These are phyloP conservation scores for Myriangium duriaei DNA, from an alignment of 2,329 filamentous ascomycete species.

Conservation along the genomic window DNA sequence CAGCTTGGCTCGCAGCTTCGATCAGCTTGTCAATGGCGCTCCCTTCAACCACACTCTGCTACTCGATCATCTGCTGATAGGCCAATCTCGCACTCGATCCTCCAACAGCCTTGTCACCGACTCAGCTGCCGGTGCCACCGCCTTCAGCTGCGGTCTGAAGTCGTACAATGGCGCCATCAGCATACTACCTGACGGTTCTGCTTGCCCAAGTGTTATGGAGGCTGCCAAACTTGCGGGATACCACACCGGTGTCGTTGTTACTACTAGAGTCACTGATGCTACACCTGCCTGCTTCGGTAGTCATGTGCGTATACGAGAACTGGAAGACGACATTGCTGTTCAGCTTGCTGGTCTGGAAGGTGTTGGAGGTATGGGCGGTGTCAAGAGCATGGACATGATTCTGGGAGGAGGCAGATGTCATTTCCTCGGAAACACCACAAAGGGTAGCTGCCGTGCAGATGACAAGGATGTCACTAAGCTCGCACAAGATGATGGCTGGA, in stretches of 20 bases:
- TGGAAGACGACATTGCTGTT: constrained; percentile 83
- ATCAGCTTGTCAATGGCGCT: constrained; percentile 63
- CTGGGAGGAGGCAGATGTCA: constrained; percentile 87
- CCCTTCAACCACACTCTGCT: constrained; percentile 62
- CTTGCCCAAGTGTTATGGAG: constrained; percentile 87
- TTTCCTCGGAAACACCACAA: constrained; percentile 72
- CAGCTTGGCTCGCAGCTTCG: constrained; percentile 72
- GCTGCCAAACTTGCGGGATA: constrained; percentile 88
- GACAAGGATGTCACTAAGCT: constrained; percentile 60
- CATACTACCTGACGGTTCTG: constrained; percentile 68
- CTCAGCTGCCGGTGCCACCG: constrained; percentile 91
- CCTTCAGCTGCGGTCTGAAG: constrained; percentile 85
- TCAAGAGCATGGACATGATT: constrained; percentile 79
- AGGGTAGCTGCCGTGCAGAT: constrained; percentile 72
- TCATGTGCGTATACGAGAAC: constrained; percentile 65
- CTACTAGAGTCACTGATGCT: constrained; percentile 87
- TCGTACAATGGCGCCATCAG: constrained; percentile 96
- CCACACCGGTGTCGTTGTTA: constrained; percentile 85
- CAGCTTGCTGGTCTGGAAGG: constrained; percentile 61
- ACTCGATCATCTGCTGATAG: constrained; percentile 82
- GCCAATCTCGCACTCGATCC: constrained; percentile 75
- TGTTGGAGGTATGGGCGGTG: constrained; percentile 43
- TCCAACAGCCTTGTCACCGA: constrained; percentile 81
- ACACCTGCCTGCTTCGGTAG: constrained; percentile 91
- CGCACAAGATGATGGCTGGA: constrained; percentile 62